A percentile compares a stretch with the other conserved stretches of the same genome.
Evolutionary conservation across 352 stramenopile species (phyloP).

Genomic region (Globisporangium viniferum): DNA sequence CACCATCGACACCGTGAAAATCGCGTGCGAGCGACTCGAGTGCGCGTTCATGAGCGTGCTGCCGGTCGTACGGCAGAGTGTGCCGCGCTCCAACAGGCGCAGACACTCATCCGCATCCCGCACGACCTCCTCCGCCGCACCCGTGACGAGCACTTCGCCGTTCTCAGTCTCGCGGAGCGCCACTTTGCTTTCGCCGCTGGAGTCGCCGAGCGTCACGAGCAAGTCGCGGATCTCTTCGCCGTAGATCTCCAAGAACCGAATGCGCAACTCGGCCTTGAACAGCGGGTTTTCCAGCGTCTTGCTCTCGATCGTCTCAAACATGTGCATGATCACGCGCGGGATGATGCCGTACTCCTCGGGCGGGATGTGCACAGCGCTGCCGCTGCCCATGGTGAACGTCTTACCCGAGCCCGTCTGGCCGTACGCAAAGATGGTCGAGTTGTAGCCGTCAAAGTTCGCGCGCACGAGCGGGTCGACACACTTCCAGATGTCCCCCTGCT

Average conservation of each 20-base stretch:
- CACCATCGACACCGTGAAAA: constrained; percentile 87
- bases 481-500: constrained; percentile 84
- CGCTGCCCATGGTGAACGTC: constrained; percentile 88
- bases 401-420: constrained; percentile 86
- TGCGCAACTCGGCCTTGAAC: constrained; percentile 64
- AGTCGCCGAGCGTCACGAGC: constrained; percentile 70
- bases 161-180: constrained; percentile 83
- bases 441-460: constrained; percentile 87
- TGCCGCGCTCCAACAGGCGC: constrained; percentile 79
- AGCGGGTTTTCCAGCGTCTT: constrained; percentile 55
- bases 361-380: constrained; percentile 72
- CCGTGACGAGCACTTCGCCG: constrained; percentile 77
- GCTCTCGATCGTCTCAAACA: constrained; percentile 77
- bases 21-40: constrained; percentile 89
- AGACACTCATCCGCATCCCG: constrained; percentile 70
- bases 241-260: constrained; percentile 92
- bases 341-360: constrained; percentile 88
- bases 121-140: constrained; percentile 75
- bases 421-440: constrained; percentile 89
- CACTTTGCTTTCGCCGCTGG: constrained; percentile 60
- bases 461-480: constrained; percentile 81
- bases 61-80: constrained; percentile 76
- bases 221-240: constrained; percentile 89
- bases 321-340: constrained; percentile 76
- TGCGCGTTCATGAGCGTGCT: constrained; percentile 92